These are phyloP conservation scores for Neurospora sp. DNA, from an alignment of 495 filamentous ascomycete species.

Conservation along the genomic window DNA sequence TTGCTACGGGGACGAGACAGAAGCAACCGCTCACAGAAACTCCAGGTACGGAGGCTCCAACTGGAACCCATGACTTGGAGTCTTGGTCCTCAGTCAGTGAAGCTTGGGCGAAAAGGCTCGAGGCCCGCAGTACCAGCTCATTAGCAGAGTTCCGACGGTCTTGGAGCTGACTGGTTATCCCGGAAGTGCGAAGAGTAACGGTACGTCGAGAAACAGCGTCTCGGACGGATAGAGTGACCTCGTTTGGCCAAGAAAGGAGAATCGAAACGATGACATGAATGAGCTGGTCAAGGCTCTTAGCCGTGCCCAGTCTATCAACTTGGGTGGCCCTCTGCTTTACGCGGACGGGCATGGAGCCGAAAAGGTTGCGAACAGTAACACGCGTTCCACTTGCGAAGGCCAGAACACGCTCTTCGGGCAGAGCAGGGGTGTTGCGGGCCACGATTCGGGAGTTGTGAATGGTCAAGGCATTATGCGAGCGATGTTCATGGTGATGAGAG, in stretches of 20 bases:
- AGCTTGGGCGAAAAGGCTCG: conserved; percentile 51
- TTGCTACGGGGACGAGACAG: conserved; percentile 57
- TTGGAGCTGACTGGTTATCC: neutral
- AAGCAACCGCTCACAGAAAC: conserved; percentile 58
- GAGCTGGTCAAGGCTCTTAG: conserved; percentile 57
- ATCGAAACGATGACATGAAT: conserved; percentile 49
- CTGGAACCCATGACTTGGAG: conserved; percentile 50
- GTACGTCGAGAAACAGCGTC: conserved; percentile 19
- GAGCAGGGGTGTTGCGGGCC: conserved; percentile 56
- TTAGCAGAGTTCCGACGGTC: neutral
- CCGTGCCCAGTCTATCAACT: conserved; percentile 38
- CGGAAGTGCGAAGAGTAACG: conserved; percentile 8
- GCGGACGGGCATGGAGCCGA: conserved; percentile 94
- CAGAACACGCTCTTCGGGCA: conserved; percentile 46
- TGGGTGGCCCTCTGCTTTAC: conserved; percentile 66
- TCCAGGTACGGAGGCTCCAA: conserved; percentile 50
- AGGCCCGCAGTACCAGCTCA: conserved; percentile 4
- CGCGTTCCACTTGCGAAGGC: conserved; percentile 61
- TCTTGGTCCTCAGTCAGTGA: conserved; percentile 44
- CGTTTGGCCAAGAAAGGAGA: conserved; percentile 51
- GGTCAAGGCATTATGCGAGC: conserved; percentile 56
- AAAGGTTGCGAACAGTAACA: conserved; percentile 73
- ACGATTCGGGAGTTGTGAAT: conserved; percentile 63
- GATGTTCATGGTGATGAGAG: conserved; percentile 56
- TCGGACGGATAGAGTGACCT: conserved; percentile 34